phyloP scores from a whole-genome alignment of 192 early-diverging fungal species.

The Entomortierella beljakovae region DNA sequence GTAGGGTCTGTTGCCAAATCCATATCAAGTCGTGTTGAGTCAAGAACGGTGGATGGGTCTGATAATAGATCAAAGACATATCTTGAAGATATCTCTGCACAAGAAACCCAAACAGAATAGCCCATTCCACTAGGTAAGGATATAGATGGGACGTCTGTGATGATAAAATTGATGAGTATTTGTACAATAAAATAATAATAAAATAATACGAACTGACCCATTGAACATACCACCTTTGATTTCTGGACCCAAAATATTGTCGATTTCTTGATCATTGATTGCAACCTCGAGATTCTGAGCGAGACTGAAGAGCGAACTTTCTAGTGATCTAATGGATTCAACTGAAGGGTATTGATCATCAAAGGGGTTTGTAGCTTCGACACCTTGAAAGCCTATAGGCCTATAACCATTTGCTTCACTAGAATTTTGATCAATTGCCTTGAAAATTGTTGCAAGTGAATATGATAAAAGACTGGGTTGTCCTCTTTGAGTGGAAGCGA shows the following conservation, averaged over 20 bases:
- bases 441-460: slow-evolving; percentile 67
- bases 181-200: neutral
- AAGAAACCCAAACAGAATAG: slow-evolving; percentile 89
- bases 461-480: slow-evolving; percentile 70
- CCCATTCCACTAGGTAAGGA: slow-evolving; percentile 66
- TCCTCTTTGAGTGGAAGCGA: neutral
- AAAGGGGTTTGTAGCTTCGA: slow-evolving; percentile 31
- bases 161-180: neutral
- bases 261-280: neutral
- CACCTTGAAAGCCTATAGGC: slow-evolving; percentile 33
- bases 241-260: no score
- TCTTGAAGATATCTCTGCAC: slow-evolving; percentile 92
- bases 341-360: slow-evolving; percentile 5
- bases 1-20: slow-evolving; percentile 54
- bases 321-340: slow-evolving; percentile 10
- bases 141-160: slow-evolving; percentile 9
- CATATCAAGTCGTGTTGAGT: slow-evolving; percentile 37
- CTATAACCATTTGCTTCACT: slow-evolving; percentile 16
- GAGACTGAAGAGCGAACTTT: neutral
- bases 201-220: neutral
- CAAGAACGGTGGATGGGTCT: slow-evolving; percentile 9
- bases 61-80: slow-evolving; percentile 88
- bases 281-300: slow-evolving; percentile 4
- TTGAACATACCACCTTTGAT: neutral
- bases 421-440: slow-evolving; percentile 53